Conservation (phyloP, 495 filamentous ascomycete genomes). For the Thozetella sp. region DNA sequence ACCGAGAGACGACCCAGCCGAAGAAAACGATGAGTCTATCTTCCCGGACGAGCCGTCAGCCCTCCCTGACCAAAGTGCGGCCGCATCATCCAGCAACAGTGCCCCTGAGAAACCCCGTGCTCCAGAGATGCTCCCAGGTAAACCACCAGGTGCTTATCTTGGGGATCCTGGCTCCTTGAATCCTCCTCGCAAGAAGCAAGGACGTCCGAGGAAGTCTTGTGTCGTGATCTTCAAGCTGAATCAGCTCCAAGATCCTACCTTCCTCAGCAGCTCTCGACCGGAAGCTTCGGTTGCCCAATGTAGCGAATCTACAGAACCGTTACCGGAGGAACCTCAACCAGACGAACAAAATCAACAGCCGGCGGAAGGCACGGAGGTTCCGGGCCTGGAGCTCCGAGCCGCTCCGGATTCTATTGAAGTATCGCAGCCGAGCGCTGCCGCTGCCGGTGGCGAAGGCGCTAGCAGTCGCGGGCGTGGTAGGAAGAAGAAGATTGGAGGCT, state of each 20-base stretch:
- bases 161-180: constrained; percentile 20
- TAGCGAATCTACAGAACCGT: no score
- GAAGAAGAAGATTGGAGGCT: constrained; percentile 6
- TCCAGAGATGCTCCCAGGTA: background rate
- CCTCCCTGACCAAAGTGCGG: no score
- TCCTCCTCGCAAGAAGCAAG: constrained; percentile 8
- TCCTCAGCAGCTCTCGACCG: constrained; percentile 5
- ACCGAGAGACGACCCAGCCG: background rate
- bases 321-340: no score
- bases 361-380: background rate
- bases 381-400: no score
- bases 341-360: background rate
- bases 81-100: no score
- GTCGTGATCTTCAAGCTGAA: constrained; percentile 33
- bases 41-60: no score
- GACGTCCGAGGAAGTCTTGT: constrained; percentile 23
- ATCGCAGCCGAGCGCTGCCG: background rate
- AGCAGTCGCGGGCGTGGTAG: constrained; percentile 12
- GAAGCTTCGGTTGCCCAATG: background rate
- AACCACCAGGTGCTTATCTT: constrained; percentile 11
- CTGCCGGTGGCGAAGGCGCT: no score
- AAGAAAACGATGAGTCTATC: no score
- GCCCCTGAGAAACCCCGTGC: no score
- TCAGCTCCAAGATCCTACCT: constrained; percentile 23
- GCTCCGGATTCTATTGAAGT: no score